phyloP scores from a whole-genome alignment of 305 asterid species.

The Galium porrigens region DNA sequence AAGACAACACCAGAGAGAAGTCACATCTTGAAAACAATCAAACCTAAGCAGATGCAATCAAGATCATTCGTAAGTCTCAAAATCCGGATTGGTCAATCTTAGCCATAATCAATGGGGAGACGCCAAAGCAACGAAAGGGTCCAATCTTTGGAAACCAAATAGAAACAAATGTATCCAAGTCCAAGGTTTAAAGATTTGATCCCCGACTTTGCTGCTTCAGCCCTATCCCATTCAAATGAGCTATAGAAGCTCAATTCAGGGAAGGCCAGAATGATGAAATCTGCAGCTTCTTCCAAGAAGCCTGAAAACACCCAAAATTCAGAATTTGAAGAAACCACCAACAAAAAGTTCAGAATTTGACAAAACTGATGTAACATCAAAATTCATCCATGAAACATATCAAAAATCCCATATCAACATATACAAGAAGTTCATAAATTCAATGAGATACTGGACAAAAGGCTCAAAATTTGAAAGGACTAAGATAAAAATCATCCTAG shows the following conservation, averaged over 20 bases:
- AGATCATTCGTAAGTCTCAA: not conserved
- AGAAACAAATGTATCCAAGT: slow-evolving; percentile 8
- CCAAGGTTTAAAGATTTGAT: slow-evolving; percentile 12
- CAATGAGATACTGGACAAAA: not conserved
- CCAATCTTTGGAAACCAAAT: slow-evolving; percentile 18
- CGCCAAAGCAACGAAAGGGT: slow-evolving; percentile 34
- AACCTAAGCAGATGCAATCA: slow-evolving; percentile 1
- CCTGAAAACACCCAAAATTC: slow-evolving; percentile 14
- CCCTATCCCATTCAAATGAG: slow-evolving; percentile 17
- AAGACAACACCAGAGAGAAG: slow-evolving; percentile 5
- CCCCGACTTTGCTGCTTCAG: slow-evolving; percentile 13
- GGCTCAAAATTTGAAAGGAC: not conserved
- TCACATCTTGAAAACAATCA: slow-evolving; percentile 11
- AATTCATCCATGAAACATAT: too few species aligned
- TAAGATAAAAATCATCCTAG: not conserved
- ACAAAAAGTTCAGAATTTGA: not conserved
- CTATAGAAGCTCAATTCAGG: slow-evolving; percentile 12
- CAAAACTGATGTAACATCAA: not conserved
- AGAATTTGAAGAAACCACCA: not conserved
- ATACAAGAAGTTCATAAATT: not conserved
- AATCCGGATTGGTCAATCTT: slow-evolving; percentile 17
- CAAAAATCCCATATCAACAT: too few species aligned
- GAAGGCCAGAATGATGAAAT: slow-evolving; percentile 21
- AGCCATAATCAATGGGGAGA: slow-evolving; percentile 60
- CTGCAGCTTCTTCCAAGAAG: slow-evolving; percentile 23